These are phyloP conservation scores for Fraxinus latifolia DNA, from an alignment of 305 asterid genomes.

Conservation along the genomic window DNA sequence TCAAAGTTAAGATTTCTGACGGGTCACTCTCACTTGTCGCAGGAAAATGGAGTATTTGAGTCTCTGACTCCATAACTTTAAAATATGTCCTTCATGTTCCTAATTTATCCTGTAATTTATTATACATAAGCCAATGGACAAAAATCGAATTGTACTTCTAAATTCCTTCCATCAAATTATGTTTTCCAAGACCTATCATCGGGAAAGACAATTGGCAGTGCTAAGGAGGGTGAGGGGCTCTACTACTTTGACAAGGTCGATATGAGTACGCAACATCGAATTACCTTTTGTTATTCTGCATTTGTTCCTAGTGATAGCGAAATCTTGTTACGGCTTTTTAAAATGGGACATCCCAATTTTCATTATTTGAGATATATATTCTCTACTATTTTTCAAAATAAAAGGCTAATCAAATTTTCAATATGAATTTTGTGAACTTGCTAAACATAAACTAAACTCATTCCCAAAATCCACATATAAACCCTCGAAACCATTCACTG, in stretches of 20 bases:
- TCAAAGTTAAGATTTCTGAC: not conserved
- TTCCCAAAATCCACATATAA: not conserved
- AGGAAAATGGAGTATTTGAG: not conserved
- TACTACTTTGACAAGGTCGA: not conserved
- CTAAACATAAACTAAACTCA: not conserved
- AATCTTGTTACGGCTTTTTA: not conserved
- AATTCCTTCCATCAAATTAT: not conserved
- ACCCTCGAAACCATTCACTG: not conserved
- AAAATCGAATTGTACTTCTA: not conserved
- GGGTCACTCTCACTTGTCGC: not conserved
- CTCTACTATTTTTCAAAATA: not conserved
- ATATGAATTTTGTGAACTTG: not conserved
- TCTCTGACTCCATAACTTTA: not conserved
- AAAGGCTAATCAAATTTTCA: not conserved
- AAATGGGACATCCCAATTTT: not conserved
- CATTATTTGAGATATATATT: not conserved
- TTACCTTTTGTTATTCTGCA: not conserved
- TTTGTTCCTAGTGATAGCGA: not conserved
- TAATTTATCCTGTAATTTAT: not conserved
- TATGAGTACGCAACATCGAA: not conserved
- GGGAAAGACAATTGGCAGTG: not conserved
- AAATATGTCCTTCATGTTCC: not conserved
- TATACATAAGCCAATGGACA: not conserved
- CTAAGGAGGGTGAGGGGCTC: not conserved
- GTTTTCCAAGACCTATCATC: conserved; percentile 5